Percentiles rank a stretch among this genome's conserved stretches.
Evolutionary conservation across 352 stramenopile genomes (phyloP).

Genomic region (Phytophthora idaei): DNA sequence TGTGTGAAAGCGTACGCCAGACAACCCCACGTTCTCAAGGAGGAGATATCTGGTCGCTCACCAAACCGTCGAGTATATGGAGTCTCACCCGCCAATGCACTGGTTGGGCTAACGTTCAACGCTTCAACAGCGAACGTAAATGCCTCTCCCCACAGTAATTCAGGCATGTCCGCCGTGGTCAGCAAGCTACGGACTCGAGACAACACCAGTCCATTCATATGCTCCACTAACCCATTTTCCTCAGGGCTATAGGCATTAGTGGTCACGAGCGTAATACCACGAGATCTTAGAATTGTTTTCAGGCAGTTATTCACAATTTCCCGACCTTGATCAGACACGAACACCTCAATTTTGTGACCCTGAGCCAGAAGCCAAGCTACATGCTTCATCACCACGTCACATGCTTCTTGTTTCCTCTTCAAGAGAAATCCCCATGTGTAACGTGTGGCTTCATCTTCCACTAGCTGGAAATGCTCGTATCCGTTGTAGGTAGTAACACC

Average conservation of each 20-base stretch:
- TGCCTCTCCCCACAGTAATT: conserved; percentile 7
- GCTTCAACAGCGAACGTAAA: conserved; percentile 9
- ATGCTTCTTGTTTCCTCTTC: conserved; percentile 9
- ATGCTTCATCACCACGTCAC: conserved; percentile 7
- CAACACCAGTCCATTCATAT: conserved; percentile 1
- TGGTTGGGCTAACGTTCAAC: conserved; percentile 7
- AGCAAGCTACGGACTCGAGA: neutral
- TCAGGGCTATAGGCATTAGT: conserved; percentile 14
- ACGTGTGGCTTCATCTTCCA: conserved; percentile 10
- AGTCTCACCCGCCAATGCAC: conserved; percentile 2
- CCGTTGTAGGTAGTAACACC: conserved; percentile 2
- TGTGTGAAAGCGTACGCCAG: conserved; percentile 5
- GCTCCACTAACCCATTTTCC: conserved; percentile 16
- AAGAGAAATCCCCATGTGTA: conserved; percentile 20
- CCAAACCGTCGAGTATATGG: conserved; percentile 15
- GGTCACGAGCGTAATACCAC: conserved; percentile 1
- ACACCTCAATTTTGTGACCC: conserved; percentile 8
- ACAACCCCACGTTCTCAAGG: conserved; percentile 6
- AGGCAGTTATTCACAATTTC: conserved; percentile 6
- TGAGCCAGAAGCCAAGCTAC: conserved; percentile 12
- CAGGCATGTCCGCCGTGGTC: neutral
- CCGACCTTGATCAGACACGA: conserved; percentile 10
- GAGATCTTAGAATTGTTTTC: neutral
- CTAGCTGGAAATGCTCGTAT: conserved; percentile 17
- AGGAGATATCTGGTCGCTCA: neutral